phyloP scores from a whole-genome alignment of 208 protist species.

The Histomonas meleagridis region DNA sequence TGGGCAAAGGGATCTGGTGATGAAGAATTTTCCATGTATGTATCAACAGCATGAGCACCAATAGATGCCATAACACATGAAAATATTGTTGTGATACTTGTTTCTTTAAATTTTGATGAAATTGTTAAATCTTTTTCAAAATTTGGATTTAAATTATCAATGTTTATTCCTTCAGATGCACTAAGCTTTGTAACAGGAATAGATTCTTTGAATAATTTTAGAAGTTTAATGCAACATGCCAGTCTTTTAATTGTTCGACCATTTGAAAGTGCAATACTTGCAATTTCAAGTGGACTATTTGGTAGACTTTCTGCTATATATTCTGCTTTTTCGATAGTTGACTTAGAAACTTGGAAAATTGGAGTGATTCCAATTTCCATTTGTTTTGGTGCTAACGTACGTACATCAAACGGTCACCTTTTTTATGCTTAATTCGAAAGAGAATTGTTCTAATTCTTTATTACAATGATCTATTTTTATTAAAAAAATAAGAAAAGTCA shows the following conservation, averaged over 20 bases:
- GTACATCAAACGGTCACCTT: no score
- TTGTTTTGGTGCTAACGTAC: no score
- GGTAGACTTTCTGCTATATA: no score
- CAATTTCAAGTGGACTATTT: not conserved
- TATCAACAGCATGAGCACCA: not conserved
- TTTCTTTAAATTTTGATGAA: not conserved
- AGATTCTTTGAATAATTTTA: not conserved
- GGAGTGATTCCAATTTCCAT: no score
- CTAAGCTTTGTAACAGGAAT: not conserved
- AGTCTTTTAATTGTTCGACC: not conserved
- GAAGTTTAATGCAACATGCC: not conserved
- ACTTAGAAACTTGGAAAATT: no score
- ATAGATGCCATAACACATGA: not conserved
- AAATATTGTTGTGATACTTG: constrained; percentile 11
- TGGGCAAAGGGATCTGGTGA: constrained; percentile 19
- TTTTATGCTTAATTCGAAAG: no score
- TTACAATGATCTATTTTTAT: no score
- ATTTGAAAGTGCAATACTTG: not conserved
- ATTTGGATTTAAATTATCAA: not conserved
- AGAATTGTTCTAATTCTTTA: no score
- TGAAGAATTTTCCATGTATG: not conserved
- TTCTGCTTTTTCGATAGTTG: no score
- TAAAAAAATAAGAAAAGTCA: no score
- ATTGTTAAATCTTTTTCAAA: constrained; percentile 31
- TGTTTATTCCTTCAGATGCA: not conserved